Base-by-base conservation (phyloP, 208 protist genomes). In the Wallacemonas sp. region DNA sequence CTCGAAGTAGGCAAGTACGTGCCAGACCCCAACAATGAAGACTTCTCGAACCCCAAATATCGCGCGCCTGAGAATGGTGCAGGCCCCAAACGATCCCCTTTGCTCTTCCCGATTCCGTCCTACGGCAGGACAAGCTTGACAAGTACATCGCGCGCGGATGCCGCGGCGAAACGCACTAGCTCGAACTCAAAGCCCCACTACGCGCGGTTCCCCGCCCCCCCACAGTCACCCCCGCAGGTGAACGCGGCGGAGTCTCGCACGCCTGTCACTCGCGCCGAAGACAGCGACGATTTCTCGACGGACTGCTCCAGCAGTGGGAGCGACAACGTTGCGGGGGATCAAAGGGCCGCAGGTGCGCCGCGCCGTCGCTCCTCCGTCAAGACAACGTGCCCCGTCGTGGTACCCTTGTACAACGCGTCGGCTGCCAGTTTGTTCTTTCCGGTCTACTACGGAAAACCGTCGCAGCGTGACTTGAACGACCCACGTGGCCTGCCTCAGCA, bases 1-100 rank as follows among this genome's bases (percentile, higher is more conserved):
- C 70, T 91, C 31, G 70, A 78, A 31, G 80, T 91, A 12, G 86
- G 86, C 38, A 90, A 88, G 70, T 91, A 88, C 68, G 89, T 95
- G 47, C 41, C 67, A 9, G 89, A 93, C 46, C 69, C 72, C 3
- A 79, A 84, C 34, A 80, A 84, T 41, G 72, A 80, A 51, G 89
- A 95, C 61, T 88, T 81, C 36, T 93, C 84, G 1, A 88, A 95
- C 66, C 89, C 89, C 11, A 82, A 86, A 68, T 88, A 88, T 71
- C 62, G 62, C 8, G 70, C 79, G 9, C 71, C 24, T 6, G 58
- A 44, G 12, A 24, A 27, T 63, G 9, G 59, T 58, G 9, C 31
- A 45, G 47, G 22, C 67, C 31, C 44, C 24, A 22, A 47, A 51
- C 42, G 24, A 2, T 27, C 47, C 9, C 11, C 39, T 49, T 19